A percentile compares a stretch with the other conserved stretches of the same genome.
phyloP scores from a whole-genome alignment of 768 basidiomycete species.

The Lentinula detonsa region DNA sequence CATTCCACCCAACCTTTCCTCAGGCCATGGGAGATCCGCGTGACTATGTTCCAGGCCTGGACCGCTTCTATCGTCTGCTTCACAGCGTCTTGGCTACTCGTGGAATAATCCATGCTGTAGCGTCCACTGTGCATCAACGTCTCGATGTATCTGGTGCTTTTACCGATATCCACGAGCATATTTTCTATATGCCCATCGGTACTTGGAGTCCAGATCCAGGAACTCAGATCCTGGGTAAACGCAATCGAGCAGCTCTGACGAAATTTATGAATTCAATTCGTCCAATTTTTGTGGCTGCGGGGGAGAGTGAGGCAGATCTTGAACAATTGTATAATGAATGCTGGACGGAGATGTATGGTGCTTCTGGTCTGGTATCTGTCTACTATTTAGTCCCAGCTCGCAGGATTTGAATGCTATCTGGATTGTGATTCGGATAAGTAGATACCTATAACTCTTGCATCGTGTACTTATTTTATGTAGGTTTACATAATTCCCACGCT shows the following conservation, averaged over 20 bases:
- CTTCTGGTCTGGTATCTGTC: slow-evolving; percentile 40
- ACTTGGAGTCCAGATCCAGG: slow-evolving; percentile 36
- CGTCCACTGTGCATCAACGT: slow-evolving; percentile 24
- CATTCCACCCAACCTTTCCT: slow-evolving; percentile 27
- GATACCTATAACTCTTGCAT: too few species aligned
- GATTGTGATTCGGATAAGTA: not conserved
- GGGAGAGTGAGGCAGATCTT: slow-evolving; percentile 28
- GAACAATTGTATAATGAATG: slow-evolving; percentile 33
- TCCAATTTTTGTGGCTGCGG: slow-evolving; percentile 35
- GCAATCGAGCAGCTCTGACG: slow-evolving; percentile 30
- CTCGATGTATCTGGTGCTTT: slow-evolving; percentile 32
- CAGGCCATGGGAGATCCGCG: slow-evolving; percentile 18
- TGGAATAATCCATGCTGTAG: slow-evolving; percentile 32
- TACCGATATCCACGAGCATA: slow-evolving; percentile 25
- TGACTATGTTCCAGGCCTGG: slow-evolving; percentile 31
- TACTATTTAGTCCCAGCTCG: slow-evolving; percentile 47
- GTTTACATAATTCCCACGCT: not conserved
- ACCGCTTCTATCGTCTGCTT: slow-evolving; percentile 32
- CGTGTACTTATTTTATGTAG: not conserved
- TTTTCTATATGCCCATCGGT: slow-evolving; percentile 49
- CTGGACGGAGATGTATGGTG: slow-evolving; percentile 37
- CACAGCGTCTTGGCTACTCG: slow-evolving; percentile 23
- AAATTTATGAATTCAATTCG: slow-evolving; percentile 43
- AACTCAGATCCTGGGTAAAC: slow-evolving; percentile 32
- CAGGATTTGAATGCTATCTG: not conserved